These are phyloP conservation scores for Alternaria incomplexa DNA, from an alignment of 2,329 filamentous ascomycete species.

Conservation along the genomic window DNA sequence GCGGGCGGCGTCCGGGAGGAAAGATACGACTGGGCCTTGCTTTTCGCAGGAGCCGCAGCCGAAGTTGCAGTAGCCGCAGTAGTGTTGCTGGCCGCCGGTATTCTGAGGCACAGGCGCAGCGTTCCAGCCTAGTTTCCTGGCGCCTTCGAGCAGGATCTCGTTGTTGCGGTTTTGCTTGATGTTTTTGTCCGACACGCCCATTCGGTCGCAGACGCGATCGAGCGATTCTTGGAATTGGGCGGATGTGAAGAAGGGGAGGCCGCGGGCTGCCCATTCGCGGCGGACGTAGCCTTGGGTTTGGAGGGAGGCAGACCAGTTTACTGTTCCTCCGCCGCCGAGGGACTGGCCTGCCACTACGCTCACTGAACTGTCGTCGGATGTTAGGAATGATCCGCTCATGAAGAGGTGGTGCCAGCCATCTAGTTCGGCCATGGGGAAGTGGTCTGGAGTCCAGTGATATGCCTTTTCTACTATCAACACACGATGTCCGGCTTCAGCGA, in stretches of 20 bases:
- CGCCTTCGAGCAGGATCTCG: conserved; percentile 73
- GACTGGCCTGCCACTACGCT: conserved; percentile 71
- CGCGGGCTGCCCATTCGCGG: conserved; percentile 76
- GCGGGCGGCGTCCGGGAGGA: conserved; percentile 77
- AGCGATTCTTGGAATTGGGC: conserved; percentile 77
- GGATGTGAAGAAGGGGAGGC: conserved; percentile 76
- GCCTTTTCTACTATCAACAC: conserved; percentile 85
- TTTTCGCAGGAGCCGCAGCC: conserved; percentile 73
- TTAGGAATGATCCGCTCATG: conserved; percentile 68
- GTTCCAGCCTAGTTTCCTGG: conserved; percentile 73
- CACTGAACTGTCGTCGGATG: conserved; percentile 58
- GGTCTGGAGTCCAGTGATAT: conserved; percentile 74
- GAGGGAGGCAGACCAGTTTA: conserved; percentile 79
- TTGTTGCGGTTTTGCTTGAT: conserved; percentile 78
- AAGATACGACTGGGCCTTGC: conserved; percentile 77
- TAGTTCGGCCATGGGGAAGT: conserved; percentile 75
- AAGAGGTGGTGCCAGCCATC: conserved; percentile 69
- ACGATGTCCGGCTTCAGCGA: conserved; percentile 75
- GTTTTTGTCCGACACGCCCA: conserved; percentile 73
- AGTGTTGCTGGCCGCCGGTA: conserved; percentile 73
- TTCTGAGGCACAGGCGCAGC: conserved; percentile 79
- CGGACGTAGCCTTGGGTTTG: conserved; percentile 78
- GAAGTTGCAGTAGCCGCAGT: conserved; percentile 69
- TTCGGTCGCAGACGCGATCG: conserved; percentile 77
- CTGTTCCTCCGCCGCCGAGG: conserved; percentile 85